These are phyloP conservation scores for Phytopythium cucurbitacearum DNA, from an alignment of 352 stramenopile genomes.

Conservation along the genomic window DNA sequence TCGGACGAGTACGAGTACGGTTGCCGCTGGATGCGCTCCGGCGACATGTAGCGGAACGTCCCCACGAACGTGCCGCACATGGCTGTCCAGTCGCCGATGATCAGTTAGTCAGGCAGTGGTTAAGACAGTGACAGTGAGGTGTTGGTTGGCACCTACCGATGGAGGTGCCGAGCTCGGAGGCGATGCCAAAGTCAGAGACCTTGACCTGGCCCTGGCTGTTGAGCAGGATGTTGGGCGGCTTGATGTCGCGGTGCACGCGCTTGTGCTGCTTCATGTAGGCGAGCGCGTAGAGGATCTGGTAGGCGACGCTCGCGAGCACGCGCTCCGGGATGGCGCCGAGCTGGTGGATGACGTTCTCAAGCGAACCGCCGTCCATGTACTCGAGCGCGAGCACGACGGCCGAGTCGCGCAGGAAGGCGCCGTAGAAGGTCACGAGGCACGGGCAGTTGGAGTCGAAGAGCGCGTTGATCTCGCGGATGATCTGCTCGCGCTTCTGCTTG, in stretches of 20 bases:
- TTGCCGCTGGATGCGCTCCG: slow-evolving; percentile 86
- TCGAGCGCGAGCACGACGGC: slow-evolving; percentile 89
- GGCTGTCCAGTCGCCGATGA: slow-evolving; percentile 26
- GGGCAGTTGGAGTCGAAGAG: slow-evolving; percentile 81
- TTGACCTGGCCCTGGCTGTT: slow-evolving; percentile 91
- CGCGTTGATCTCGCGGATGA: slow-evolving; percentile 87
- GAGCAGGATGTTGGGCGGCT: slow-evolving; percentile 95
- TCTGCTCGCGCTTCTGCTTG: slow-evolving; percentile 81
- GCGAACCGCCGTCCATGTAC: slow-evolving; percentile 92
- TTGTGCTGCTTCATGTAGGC: slow-evolving; percentile 93
- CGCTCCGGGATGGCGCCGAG: slow-evolving; percentile 83
- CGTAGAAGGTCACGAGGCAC: slow-evolving; percentile 89
- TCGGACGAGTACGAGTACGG: slow-evolving; percentile 90
- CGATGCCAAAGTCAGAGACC: slow-evolving; percentile 97
- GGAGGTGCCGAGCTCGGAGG: slow-evolving; percentile 82
- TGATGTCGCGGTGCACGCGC: slow-evolving; percentile 95
- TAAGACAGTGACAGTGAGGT: not conserved
- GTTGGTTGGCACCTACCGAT: slow-evolving; percentile 35
- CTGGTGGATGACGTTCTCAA: slow-evolving; percentile 85
- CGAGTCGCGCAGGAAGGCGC: slow-evolving; percentile 87
- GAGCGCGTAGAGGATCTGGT: slow-evolving; percentile 93
- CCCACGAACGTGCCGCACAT: slow-evolving; percentile 94
- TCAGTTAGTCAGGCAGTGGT: not conserved
- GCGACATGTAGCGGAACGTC: slow-evolving; percentile 92
- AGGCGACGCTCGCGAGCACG: slow-evolving; percentile 88